A percentile compares a stretch with the other conserved stretches of the same genome.
Conservation (phyloP, 1,284 basidiomycete genomes). For the Rhodotorula sp. region DNA sequence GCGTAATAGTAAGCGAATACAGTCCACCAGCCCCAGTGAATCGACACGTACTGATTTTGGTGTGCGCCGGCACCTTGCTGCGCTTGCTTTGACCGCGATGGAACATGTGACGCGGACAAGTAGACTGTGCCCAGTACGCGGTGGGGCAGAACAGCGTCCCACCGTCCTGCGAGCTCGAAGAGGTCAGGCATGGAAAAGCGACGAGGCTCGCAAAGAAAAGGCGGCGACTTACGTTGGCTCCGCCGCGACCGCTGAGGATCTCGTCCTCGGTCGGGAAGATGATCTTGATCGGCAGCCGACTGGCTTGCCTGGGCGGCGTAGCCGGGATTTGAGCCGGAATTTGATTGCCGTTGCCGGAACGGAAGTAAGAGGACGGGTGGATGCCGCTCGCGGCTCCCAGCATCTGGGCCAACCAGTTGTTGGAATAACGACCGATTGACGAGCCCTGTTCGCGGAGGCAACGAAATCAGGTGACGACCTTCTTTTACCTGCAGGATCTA, state of each 20-base stretch:
- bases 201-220: too few relatives aligned
- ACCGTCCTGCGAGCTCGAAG: conserved; percentile 3
- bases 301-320: neutral
- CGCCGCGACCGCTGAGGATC: conserved; percentile 12
- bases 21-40: too few relatives aligned
- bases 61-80: conserved; percentile 25
- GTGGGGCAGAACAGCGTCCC: conserved; percentile 37
- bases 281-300: conserved; percentile 29
- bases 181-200: neutral
- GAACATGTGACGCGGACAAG: conserved; percentile 27
- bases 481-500: neutral
- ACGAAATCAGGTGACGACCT: neutral
- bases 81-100: conserved; percentile 30
- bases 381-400: conserved; percentile 20
- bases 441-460: conserved; percentile 18
- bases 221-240: conserved; percentile 7
- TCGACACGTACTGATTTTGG: conserved; percentile 35
- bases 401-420: conserved; percentile 35
- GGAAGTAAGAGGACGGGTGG: conserved; percentile 21
- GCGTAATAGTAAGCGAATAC: too few relatives aligned
- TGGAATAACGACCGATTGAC: conserved; percentile 25
- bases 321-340: neutral
- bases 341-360: neutral
- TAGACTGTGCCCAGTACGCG: conserved; percentile 5
- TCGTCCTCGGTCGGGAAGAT: conserved; percentile 33